Evolutionary conservation across 352 stramenopile genomes (phyloP).

Genomic region (Stephanocyclus meneghinianus): DNA sequence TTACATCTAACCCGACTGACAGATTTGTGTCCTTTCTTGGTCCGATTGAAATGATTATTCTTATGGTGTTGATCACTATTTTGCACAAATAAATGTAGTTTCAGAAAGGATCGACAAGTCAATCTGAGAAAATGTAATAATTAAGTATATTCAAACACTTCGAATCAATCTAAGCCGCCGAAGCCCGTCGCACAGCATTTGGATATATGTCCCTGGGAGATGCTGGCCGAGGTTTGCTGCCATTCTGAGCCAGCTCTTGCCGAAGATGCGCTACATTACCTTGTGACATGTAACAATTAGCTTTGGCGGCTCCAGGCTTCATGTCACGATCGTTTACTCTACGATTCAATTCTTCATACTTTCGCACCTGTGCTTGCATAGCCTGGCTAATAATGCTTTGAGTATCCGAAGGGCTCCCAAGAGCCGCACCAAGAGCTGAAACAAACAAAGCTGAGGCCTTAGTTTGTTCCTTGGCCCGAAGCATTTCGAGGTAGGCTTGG

Average conservation of each 20-base stretch:
- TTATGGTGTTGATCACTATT: too few relatives aligned
- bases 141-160: too few relatives aligned
- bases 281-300: background rate
- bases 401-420: background rate
- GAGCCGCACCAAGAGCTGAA: background rate
- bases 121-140: too few relatives aligned
- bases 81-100: too few relatives aligned
- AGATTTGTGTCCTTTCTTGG: too few relatives aligned
- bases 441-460: background rate
- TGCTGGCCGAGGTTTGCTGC: background rate
- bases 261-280: constrained; percentile 8
- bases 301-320: background rate
- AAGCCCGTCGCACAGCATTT: constrained; percentile 8
- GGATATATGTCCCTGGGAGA: constrained; percentile 1
- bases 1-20: too few relatives aligned
- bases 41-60: too few relatives aligned
- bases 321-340: background rate
- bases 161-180: constrained; percentile 7
- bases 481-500: constrained; percentile 8
- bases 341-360: constrained; percentile 19
- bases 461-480: constrained; percentile 15
- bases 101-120: too few relatives aligned
- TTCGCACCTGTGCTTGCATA: constrained; percentile 20
- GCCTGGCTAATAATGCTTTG: constrained; percentile 3
- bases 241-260: constrained; percentile 6